Conservation (phyloP, 805 yeast species). For the Cyberlindnera euphorbiiphila region DNA sequence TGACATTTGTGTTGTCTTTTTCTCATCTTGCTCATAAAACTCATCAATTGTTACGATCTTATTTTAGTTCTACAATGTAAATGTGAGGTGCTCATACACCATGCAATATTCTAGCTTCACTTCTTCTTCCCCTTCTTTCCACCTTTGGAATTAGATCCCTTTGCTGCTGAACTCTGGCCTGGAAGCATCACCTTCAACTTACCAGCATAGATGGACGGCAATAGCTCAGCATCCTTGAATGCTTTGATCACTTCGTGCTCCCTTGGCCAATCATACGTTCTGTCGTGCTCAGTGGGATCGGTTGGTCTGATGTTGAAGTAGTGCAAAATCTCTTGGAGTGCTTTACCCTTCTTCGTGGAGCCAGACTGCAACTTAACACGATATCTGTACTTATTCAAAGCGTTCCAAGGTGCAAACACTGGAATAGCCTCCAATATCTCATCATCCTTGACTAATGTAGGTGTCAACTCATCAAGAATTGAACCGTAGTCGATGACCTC, state of each 20-base stretch:
- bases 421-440: slow-evolving; percentile 64
- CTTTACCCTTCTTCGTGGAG: slow-evolving; percentile 81
- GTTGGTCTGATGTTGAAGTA: slow-evolving; percentile 50
- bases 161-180: slow-evolving; percentile 35
- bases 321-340: slow-evolving; percentile 63
- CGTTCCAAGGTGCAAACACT: slow-evolving; percentile 89
- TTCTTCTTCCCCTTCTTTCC: slow-evolving; percentile 14
- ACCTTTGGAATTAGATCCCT: slow-evolving; percentile 11
- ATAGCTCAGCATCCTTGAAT: slow-evolving; percentile 61
- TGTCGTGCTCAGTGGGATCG: slow-evolving; percentile 40
- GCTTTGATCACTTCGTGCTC: slow-evolving; percentile 55
- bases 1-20: too few species aligned
- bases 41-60: not conserved
- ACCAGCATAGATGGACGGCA: slow-evolving; percentile 64
- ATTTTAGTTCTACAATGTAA: too few species aligned
- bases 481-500: slow-evolving; percentile 42
- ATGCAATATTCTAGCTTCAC: too few species aligned
- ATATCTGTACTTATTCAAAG: slow-evolving; percentile 70
- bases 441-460: slow-evolving; percentile 39
- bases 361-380: slow-evolving; percentile 81
- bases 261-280: slow-evolving; percentile 63
- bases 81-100: too few species aligned
- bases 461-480: slow-evolving; percentile 36
- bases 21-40: too few species aligned
- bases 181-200: slow-evolving; percentile 66